Conservation (phyloP, 2,329 filamentous ascomycete species). For the Dactylellina haptotyla region DNA sequence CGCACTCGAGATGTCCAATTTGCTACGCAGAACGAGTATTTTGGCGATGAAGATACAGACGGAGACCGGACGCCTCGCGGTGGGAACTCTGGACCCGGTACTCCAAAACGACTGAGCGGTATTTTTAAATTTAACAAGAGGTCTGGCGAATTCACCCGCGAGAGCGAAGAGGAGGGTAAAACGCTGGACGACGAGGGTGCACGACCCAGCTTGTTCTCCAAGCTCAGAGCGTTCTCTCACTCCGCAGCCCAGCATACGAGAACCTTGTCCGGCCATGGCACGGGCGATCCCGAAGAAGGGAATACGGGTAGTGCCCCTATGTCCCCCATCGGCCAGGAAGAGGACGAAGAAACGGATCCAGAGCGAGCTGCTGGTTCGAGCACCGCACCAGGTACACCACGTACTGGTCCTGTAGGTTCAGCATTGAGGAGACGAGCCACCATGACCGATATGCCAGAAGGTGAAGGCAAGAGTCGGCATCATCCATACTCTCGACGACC, state of each 20-base stretch:
- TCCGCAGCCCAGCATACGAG: conserved; percentile 39
- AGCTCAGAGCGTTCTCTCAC: conserved; percentile 56
- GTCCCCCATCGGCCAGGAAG: conserved; percentile 43
- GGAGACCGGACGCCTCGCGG: conserved; percentile 46
- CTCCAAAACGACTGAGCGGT: conserved; percentile 43
- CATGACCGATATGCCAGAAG: conserved; percentile 63
- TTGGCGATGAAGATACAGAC: conserved; percentile 50
- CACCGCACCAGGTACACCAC: conserved; percentile 39
- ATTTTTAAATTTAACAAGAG: conserved; percentile 44
- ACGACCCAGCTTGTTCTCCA: conserved; percentile 57
- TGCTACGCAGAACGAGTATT: conserved; percentile 46
- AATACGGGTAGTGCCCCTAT: conserved; percentile 27
- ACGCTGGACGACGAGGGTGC: conserved; percentile 54
- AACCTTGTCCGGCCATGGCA: conserved; percentile 22
- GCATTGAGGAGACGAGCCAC: conserved; percentile 62
- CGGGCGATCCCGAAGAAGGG: conserved; percentile 21
- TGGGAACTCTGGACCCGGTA: conserved; percentile 42
- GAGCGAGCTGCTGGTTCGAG: conserved; percentile 15
- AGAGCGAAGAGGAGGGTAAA: conserved; percentile 57
- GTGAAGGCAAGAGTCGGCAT: conserved; percentile 21
- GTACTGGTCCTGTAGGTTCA: conserved; percentile 8
- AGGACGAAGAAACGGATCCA: conserved; percentile 39
- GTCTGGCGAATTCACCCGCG: conserved; percentile 56
- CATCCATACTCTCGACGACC: conserved; percentile 39
- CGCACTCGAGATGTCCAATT: conserved; percentile 48